A percentile compares a stretch with the other conserved stretches of the same genome.
phyloP scores from a whole-genome alignment of 805 yeast species.

The Pichia heedii region DNA sequence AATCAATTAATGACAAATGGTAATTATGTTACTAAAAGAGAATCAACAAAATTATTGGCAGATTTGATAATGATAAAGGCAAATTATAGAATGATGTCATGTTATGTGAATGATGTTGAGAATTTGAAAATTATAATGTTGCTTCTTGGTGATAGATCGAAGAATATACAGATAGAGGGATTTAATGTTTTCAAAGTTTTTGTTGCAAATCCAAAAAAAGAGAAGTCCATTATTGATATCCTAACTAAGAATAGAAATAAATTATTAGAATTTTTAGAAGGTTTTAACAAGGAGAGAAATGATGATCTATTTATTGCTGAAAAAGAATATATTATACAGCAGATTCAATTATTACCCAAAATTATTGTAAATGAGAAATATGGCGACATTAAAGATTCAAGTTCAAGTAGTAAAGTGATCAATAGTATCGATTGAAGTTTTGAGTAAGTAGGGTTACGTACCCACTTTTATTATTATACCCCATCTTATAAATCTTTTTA shows the following conservation, averaged over 20 bases:
- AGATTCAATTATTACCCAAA: constrained; percentile 65
- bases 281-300: constrained; percentile 47
- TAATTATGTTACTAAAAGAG: constrained; percentile 89
- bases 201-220: constrained; percentile 91
- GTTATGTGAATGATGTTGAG: constrained; percentile 71
- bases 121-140: constrained; percentile 84
- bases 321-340: constrained; percentile 67
- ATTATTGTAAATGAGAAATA: constrained; percentile 21
- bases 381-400: neutral
- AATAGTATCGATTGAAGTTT: too few relatives aligned
- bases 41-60: constrained; percentile 68
- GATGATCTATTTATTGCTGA: constrained; percentile 68
- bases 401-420: too few relatives aligned
- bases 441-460: too few relatives aligned
- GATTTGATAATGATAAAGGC: constrained; percentile 63
- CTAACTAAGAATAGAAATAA: constrained; percentile 76
- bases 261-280: constrained; percentile 57
- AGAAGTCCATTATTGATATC: constrained; percentile 71
- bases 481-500: too few relatives aligned
- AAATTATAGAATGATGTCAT: constrained; percentile 63
- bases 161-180: constrained; percentile 81
- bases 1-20: constrained; percentile 65
- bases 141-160: constrained; percentile 77
- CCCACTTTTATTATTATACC: too few relatives aligned
- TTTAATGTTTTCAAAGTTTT: constrained; percentile 91